phyloP scores from a whole-genome alignment of 495 filamentous ascomycete species.

The Penicillium argentinense region DNA sequence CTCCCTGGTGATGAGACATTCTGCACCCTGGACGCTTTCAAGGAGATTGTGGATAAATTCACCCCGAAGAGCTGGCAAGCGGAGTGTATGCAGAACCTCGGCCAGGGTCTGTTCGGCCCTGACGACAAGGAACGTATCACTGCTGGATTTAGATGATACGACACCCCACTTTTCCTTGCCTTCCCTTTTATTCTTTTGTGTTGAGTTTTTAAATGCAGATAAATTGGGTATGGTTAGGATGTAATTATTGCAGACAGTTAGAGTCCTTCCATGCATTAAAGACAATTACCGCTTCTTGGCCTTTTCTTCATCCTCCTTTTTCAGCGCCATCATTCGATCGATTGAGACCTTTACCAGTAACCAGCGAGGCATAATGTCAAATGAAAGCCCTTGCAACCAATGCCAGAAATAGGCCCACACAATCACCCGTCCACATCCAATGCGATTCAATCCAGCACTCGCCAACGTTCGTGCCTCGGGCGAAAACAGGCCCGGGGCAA shows the following conservation, averaged over 20 bases:
- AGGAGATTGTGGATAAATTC: conserved; percentile 85
- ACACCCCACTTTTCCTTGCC: neutral
- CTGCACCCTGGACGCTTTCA: conserved; percentile 91
- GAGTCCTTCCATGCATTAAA: neutral
- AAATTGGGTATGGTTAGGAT: conserved; percentile 7
- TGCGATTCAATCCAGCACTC: conserved; percentile 26
- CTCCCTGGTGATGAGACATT: conserved; percentile 86
- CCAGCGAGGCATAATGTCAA: conserved; percentile 23
- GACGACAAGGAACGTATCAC: conserved; percentile 30
- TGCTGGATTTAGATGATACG: conserved; percentile 35
- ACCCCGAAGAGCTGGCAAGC: conserved; percentile 77
- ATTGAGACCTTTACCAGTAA: conserved; percentile 22
- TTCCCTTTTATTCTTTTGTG: neutral
- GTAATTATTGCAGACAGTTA: conserved; percentile 11
- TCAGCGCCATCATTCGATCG: conserved; percentile 12
- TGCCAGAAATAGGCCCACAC: conserved; percentile 32
- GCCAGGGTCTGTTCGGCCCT: conserved; percentile 44
- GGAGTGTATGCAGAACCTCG: conserved; percentile 68
- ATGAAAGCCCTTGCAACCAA: conserved; percentile 20
- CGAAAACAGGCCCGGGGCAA: conserved; percentile 19
- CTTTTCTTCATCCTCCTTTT: conserved; percentile 10
- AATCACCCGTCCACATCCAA: conserved; percentile 28
- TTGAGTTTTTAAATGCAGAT: conserved; percentile 7
- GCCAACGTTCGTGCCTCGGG: conserved; percentile 24
- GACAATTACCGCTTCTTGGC: conserved; percentile 11